A percentile compares a stretch with the other conserved stretches of the same genome.
Evolutionary conservation across 2,329 filamentous ascomycete genomes (phyloP).

Genomic region (Ascochyta lentis): DNA sequence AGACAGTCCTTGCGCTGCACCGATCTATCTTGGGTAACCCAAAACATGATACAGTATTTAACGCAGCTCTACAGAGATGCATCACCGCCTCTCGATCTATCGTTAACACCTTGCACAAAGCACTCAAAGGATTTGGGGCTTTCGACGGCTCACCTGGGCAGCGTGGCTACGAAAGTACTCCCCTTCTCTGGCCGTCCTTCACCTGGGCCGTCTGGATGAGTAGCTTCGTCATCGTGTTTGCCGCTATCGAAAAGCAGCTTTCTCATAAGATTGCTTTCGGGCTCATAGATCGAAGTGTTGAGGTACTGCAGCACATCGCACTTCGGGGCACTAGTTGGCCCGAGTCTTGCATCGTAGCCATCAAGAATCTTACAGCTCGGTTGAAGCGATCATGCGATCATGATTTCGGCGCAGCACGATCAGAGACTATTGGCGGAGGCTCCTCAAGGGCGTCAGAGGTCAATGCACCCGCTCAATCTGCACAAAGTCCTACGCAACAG

Average conservation of each 20-base stretch:
- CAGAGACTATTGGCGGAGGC: background rate
- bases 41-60: constrained; percentile 28
- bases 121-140: constrained; percentile 29
- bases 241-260: constrained; percentile 30
- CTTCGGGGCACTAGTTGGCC: constrained; percentile 37
- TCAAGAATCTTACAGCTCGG: constrained; percentile 26
- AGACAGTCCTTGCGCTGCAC: constrained; percentile 31
- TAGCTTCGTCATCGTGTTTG: constrained; percentile 30
- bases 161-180: constrained; percentile 28
- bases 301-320: constrained; percentile 29
- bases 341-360: constrained; percentile 33
- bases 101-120: constrained; percentile 34
- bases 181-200: constrained; percentile 36
- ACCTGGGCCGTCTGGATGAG: constrained; percentile 40
- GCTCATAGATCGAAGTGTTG: constrained; percentile 26
- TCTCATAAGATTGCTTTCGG: constrained; percentile 24
- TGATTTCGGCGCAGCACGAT: background rate
- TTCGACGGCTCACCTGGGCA: constrained; percentile 33
- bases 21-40: constrained; percentile 32
- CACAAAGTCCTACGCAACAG: too few species aligned
- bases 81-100: constrained; percentile 34
- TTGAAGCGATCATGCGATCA: constrained; percentile 15
- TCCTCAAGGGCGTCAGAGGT: too few species aligned
- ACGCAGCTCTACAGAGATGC: constrained; percentile 32
- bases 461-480: too few species aligned